Evolutionary conservation across 106 monocot species (phyloP), one percentile per base, ranked within the genome.

Genomic region (Dioscorea zingiberensis): DNA sequence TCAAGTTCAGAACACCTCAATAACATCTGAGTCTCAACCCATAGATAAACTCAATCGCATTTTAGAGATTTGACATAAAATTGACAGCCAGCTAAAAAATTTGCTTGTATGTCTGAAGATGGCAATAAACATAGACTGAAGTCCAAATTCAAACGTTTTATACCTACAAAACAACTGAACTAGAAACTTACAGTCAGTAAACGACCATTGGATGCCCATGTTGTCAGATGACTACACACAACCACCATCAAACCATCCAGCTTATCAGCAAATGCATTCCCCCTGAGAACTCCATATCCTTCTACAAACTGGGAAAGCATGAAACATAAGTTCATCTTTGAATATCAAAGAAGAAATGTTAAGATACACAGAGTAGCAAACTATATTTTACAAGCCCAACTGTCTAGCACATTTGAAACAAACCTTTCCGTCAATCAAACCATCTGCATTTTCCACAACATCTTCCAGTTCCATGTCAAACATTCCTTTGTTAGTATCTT

Each of bases 381-480:
- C 44, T 22, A 64, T 51, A 51, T 51, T 19, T 51, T 16, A 18
- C 45, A 46, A 47, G 47, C 30, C n/a, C n/a, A 64, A 38, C 21
- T 60, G 21, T 44, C 22, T 64, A 1, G 10, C 13, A 47, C 13
- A 22, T 46, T 22, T 59, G 16, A 32, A 21, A 19, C 19, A 28
- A 19, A 91, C 90, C 83, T 80, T 77, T 60, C 12, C 53, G 65
- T 45, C 68, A 67, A 44, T 53, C 58, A 58, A 61, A 22, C 26
- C 66, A 65, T 54, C 49, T 21, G 27, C 59, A 70, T 63, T 62
- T 47, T 80, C 79, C 21, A 76, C 84, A 24, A 74, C 27, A 59
- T 89, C 88, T 74, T 92, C 97, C 53, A 87, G 62, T 58, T 95
- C 91, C 77, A 92, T 86, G 60, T 92, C 92, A 84, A 98, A 98